Evolutionary conservation across 768 basidiomycete species (phyloP).

Genomic region (Panellus pusillus): DNA sequence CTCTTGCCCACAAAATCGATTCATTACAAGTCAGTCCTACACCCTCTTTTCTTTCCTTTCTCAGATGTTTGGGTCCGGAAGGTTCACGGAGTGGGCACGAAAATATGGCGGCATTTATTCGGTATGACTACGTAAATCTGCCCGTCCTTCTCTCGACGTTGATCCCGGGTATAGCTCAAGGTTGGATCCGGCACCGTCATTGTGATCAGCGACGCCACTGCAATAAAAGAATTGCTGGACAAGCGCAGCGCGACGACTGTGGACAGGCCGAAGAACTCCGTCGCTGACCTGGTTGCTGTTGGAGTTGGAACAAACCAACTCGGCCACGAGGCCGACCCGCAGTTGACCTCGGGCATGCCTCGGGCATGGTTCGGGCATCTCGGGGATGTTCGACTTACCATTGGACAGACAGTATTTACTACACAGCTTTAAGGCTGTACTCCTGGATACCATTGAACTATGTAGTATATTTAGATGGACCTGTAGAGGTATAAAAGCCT

Average conservation of each 20-base stretch:
- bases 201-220: slow-evolving; percentile 23
- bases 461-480: no score
- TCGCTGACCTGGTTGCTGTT: slow-evolving; percentile 22
- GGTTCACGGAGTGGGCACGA: neutral
- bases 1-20: neutral
- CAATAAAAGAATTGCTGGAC: slow-evolving; percentile 30
- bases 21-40: neutral
- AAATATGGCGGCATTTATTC: neutral
- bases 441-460: no score
- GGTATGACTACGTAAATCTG: neutral
- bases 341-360: no score
- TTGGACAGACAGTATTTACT: no score
- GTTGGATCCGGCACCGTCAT: slow-evolving; percentile 23
- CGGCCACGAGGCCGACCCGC: no score
- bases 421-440: no score
- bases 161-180: slow-evolving; percentile 20
- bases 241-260: slow-evolving; percentile 23
- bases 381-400: no score
- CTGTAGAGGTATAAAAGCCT: no score
- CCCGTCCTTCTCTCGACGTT: no score
- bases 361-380: no score
- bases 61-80: neutral
- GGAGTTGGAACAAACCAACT: no score
- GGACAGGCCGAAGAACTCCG: slow-evolving; percentile 26
- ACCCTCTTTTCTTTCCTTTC: neutral